phyloP scores from a whole-genome alignment of 768 basidiomycete genomes.

The Gelatoporia subvermispora region DNA sequence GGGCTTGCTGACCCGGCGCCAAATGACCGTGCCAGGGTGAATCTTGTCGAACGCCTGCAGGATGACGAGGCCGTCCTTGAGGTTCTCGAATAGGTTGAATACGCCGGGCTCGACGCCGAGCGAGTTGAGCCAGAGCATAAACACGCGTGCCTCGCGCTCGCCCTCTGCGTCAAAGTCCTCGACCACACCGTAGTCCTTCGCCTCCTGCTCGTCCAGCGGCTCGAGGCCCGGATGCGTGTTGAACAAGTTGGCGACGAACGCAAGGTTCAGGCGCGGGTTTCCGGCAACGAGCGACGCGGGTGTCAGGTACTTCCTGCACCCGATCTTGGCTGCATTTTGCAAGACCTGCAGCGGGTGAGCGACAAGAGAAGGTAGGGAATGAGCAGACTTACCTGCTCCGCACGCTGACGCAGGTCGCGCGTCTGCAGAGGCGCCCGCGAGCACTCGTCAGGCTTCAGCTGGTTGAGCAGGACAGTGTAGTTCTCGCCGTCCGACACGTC shows the following conservation, averaged over 20 bases:
- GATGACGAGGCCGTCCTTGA: constrained; percentile 88
- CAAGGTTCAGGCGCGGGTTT: constrained; percentile 95
- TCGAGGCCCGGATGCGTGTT: constrained; percentile 95
- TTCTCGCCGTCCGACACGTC: constrained; percentile 98
- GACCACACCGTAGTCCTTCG: constrained; percentile 81
- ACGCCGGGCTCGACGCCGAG: constrained; percentile 95
- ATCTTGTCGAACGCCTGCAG: constrained; percentile 97
- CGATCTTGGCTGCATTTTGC: constrained; percentile 89
- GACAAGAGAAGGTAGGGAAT: neutral
- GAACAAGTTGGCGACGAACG: constrained; percentile 98
- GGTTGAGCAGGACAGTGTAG: constrained; percentile 93
- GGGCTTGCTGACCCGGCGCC: constrained; percentile 95
- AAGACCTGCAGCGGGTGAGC: constrained; percentile 52
- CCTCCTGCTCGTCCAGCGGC: constrained; percentile 91
- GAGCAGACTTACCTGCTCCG: constrained; percentile 59
- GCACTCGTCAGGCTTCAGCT: constrained; percentile 92
- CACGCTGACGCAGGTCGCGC: constrained; percentile 72
- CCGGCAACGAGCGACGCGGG: constrained; percentile 87
- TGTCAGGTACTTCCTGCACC: constrained; percentile 94
- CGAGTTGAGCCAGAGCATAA: constrained; percentile 97
- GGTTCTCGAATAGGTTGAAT: constrained; percentile 93
- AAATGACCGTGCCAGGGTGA: constrained; percentile 85
- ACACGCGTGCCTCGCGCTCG: constrained; percentile 95
- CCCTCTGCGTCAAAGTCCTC: constrained; percentile 99
- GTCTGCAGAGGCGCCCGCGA: constrained; percentile 90